phyloP scores from a whole-genome alignment of 2,329 filamentous ascomycete genomes.

The Periconia sp. region DNA sequence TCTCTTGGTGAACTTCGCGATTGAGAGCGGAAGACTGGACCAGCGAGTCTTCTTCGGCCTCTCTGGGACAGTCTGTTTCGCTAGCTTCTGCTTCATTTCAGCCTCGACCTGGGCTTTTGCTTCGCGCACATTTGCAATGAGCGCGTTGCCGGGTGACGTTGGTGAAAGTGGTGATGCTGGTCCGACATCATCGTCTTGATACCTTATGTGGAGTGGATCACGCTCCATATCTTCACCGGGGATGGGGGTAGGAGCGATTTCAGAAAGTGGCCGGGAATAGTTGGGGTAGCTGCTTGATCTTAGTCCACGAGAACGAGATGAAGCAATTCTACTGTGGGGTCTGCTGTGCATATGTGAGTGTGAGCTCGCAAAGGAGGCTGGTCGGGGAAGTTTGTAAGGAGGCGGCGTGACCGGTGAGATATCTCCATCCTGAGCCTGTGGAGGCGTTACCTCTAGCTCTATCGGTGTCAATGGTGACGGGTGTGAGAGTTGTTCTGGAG shows the following conservation, averaged over 20 bases:
- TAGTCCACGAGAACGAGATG: conserved; percentile 33
- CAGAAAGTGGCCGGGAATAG: conserved; percentile 28
- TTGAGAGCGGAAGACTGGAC: conserved; percentile 4
- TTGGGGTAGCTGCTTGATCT: conserved; percentile 32
- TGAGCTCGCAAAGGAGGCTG: conserved; percentile 31
- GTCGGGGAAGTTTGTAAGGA: too few species aligned
- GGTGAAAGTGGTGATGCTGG: not conserved
- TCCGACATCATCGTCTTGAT: conserved; percentile 19
- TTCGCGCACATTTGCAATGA: conserved; percentile 5
- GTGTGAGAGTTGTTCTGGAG: conserved; percentile 4
- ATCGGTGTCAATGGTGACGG: conserved; percentile 1
- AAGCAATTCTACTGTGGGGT: conserved; percentile 35
- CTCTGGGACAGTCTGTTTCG: not conserved
- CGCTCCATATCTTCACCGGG: conserved; percentile 32
- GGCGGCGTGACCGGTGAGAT: conserved; percentile 2
- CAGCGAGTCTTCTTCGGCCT: conserved; percentile 6
- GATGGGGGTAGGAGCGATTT: conserved; percentile 20
- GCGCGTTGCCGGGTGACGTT: conserved; percentile 1
- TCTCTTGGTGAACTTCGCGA: conserved; percentile 12
- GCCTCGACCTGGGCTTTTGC: conserved; percentile 1
- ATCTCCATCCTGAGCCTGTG: not conserved
- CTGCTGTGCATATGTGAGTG: conserved; percentile 30
- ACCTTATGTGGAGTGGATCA: conserved; percentile 23
- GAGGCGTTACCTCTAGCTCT: not conserved
- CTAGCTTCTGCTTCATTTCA: not conserved